Conservation (phyloP, 2,329 filamentous ascomycete species). For the Hysterium pulicare region DNA sequence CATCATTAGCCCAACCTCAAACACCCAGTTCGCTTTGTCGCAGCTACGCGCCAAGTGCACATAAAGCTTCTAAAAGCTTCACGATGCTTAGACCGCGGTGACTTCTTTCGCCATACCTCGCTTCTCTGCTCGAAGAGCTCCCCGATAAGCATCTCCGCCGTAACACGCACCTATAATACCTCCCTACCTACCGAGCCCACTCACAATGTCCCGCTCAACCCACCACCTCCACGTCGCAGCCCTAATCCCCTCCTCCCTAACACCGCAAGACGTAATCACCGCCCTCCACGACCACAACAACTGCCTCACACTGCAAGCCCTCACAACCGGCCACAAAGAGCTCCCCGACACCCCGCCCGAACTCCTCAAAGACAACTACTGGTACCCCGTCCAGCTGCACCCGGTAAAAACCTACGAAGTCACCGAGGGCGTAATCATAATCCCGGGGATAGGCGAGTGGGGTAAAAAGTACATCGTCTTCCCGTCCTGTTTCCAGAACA, state of each 20-base stretch:
- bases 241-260: constrained; percentile 25
- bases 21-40: too few species aligned
- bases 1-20: too few species aligned
- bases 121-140: too few species aligned
- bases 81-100: too few species aligned
- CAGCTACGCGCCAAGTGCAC: too few species aligned
- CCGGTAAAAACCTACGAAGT: constrained; percentile 28
- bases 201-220: constrained; percentile 1
- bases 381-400: constrained; percentile 29
- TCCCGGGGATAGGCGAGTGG: constrained; percentile 29
- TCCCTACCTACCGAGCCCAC: too few species aligned
- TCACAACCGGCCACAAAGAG: constrained; percentile 26
- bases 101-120: too few species aligned
- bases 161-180: too few species aligned
- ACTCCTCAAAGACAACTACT: constrained; percentile 32
- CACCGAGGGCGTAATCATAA: constrained; percentile 25
- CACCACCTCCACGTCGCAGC: constrained; percentile 30
- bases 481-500: constrained; percentile 30
- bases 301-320: constrained; percentile 30
- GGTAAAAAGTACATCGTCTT: constrained; percentile 31
- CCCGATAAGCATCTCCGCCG: too few species aligned
- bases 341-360: constrained; percentile 21
- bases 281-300: constrained; percentile 35
- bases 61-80: too few species aligned
- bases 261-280: constrained; percentile 22